Base-by-base conservation (phyloP, 176 grass and related monocot genomes). In the Musa beccarii region DNA sequence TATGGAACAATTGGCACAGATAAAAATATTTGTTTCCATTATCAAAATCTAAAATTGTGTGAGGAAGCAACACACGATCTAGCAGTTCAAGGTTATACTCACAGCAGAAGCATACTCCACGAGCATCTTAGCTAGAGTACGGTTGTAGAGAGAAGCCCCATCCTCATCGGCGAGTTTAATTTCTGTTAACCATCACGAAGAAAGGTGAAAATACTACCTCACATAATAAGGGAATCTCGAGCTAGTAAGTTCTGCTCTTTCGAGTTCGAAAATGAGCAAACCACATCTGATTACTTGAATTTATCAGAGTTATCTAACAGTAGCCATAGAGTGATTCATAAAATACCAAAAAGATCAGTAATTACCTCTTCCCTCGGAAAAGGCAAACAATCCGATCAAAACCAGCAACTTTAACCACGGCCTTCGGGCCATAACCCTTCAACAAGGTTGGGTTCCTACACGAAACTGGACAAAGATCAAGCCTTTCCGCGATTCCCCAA, bases 21-120 rank as follows among this genome's bases (percentile, higher is more conserved):
- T 15, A 69, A 69, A 23, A 69, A 43, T 10, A 19, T 17, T 8
- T 16, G 15, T 17, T 70, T 51, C 25, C 12, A 26, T 13, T 15
- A 34, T 29, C 3, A 16, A 34, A 29, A 34, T 7, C n/a, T 61
- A 7, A 43, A n/a, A 61, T 17, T 50, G 63, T 69, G 77, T 34
- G 78, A 69, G 53, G 82, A 7, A 54, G 51, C 1, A 17, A 66
- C 8, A n/a, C 15, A 12, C 19, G 54, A 53, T 59, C 1, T 75
- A 79, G 64, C 29, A 76, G 25, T 34, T 34, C 34, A 43, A 52
- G 49, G 65, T 68, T 55, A 57, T 63, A 85, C 88, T 78, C 90
- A 98, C 94, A 64, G 94, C 94, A 76, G 90, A 82, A 82, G 88
- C 84, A 75, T 98, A 98, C 74, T 98, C 90, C 85, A 88, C 94